Evolutionary conservation across 768 basidiomycete genomes (phyloP).

Genomic region (Boletus pseudopeckii): DNA sequence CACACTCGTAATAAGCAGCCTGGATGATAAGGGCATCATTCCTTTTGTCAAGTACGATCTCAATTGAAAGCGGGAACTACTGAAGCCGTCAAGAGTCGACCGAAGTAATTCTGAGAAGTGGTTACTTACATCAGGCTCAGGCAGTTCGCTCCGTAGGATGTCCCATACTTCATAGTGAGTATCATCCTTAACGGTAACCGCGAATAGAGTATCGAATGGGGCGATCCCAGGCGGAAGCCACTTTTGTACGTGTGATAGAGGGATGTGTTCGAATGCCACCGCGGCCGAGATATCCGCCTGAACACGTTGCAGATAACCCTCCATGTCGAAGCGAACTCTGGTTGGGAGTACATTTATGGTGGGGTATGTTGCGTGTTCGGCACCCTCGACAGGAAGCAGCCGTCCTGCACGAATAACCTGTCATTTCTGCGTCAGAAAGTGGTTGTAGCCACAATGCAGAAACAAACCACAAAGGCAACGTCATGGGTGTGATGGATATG

Average conservation of each 20-base stretch:
- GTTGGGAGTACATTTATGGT: conserved; percentile 29
- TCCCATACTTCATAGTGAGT: conserved; percentile 20
- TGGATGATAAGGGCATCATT: conserved; percentile 16
- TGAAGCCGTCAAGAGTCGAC: neutral
- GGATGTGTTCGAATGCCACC: conserved; percentile 29
- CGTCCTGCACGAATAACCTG: conserved; percentile 34
- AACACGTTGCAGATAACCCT: conserved; percentile 15
- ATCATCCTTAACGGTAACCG: conserved; percentile 25
- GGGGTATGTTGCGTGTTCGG: conserved; percentile 24
- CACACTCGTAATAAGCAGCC: conserved; percentile 23
- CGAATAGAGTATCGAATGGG: conserved; percentile 33
- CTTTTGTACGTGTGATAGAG: conserved; percentile 30
- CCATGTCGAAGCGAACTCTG: conserved; percentile 19
- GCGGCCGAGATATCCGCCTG: conserved; percentile 28
- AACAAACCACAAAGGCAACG: conserved; percentile 32
- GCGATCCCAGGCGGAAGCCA: conserved; percentile 25
- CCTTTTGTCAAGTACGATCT: conserved; percentile 24
- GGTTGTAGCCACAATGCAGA: neutral
- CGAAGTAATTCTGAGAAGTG: neutral
- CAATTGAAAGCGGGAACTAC: conserved; percentile 24
- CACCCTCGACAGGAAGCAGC: conserved; percentile 24
- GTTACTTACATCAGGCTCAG: conserved; percentile 31
- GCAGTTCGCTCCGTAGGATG: conserved; percentile 27
- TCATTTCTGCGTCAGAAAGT: neutral
- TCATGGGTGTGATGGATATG: conserved; percentile 25